Percentiles rank a stretch among this genome's conserved stretches.
Evolutionary conservation across 2,329 filamentous ascomycete genomes (phyloP).

Genomic region (Hypoxylon sp.): DNA sequence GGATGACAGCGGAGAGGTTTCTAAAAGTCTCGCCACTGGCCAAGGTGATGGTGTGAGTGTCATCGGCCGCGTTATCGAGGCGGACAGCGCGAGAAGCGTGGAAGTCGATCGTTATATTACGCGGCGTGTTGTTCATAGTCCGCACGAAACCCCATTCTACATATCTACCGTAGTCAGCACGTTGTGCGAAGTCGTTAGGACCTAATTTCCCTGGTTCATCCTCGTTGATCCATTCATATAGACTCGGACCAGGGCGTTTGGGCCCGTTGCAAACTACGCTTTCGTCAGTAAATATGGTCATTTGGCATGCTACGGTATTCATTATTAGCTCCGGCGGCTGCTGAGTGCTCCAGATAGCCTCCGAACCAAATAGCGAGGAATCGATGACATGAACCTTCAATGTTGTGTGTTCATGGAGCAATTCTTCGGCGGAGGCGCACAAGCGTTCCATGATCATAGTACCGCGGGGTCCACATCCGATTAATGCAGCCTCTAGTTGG

Average conservation of each 20-base stretch:
- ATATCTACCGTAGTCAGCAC: conserved; percentile 34
- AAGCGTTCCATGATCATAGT: conserved; percentile 37
- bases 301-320: conserved; percentile 40
- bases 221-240: conserved; percentile 24
- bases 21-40: conserved; percentile 22
- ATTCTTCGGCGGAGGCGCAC: conserved; percentile 29
- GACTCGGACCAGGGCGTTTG: conserved; percentile 26
- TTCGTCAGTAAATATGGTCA: conserved; percentile 37
- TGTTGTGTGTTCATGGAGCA: conserved; percentile 13
- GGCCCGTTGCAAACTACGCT: conserved; percentile 30
- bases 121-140: conserved; percentile 4
- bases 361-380: conserved; percentile 22
- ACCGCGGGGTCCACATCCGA: conserved; percentile 37
- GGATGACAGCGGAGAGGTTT: conserved; percentile 35
- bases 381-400: conserved; percentile 32
- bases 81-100: conserved; percentile 24
- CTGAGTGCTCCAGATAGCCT: conserved; percentile 26
- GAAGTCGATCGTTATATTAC: conserved; percentile 20
- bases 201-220: conserved; percentile 7
- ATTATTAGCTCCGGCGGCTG: conserved; percentile 37
- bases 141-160: conserved; percentile 35
- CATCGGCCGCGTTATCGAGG: conserved; percentile 23
- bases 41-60: conserved; percentile 31
- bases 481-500: conserved; percentile 3
- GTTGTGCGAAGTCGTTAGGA: conserved; percentile 36